Evolutionary conservation across 1,139 yeast species (phyloP).

Genomic region (Zygosaccharomyces sapae): DNA sequence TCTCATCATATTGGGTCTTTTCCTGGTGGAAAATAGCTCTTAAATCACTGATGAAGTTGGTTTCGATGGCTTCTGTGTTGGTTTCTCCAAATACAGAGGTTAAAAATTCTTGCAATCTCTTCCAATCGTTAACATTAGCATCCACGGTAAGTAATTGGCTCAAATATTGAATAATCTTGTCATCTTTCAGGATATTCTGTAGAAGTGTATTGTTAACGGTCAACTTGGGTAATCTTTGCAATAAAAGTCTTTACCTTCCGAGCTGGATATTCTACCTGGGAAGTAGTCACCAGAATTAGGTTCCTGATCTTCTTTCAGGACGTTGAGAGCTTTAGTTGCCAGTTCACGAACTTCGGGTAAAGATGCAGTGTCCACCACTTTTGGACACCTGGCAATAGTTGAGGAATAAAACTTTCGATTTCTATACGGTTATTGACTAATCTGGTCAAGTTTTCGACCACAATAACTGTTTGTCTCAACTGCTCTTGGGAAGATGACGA

Average conservation of each 20-base stretch:
- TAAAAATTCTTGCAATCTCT: constrained; percentile 58
- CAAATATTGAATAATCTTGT: constrained; percentile 47
- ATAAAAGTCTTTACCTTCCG: constrained; percentile 50
- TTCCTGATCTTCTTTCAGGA: constrained; percentile 74
- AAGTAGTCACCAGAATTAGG: constrained; percentile 48
- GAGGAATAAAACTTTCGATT: constrained; percentile 82
- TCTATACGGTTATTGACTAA: constrained; percentile 91
- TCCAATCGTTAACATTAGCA: constrained; percentile 91
- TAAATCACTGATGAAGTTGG: constrained; percentile 48
- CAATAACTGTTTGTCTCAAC: constrained; percentile 93
- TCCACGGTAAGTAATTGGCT: constrained; percentile 57
- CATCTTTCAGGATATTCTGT: constrained; percentile 36
- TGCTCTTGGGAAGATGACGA: constrained; percentile 87
- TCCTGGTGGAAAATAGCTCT: constrained; percentile 65
- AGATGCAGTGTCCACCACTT: constrained; percentile 85
- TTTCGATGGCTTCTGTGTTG: constrained; percentile 43
- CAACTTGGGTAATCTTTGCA: constrained; percentile 36
- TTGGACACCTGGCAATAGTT: constrained; percentile 81
- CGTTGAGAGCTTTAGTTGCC: constrained; percentile 79
- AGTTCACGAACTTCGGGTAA: constrained; percentile 95
- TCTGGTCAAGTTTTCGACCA: constrained; percentile 92
- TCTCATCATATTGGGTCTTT: constrained; percentile 50
- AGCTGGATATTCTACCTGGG: constrained; percentile 65
- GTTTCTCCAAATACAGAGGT: constrained; percentile 45
- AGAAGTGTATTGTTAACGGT: constrained; percentile 19